A percentile compares a stretch with the other conserved stretches of the same genome.
Conservation (phyloP, 345 rosid genomes). For the Draba incana region DNA sequence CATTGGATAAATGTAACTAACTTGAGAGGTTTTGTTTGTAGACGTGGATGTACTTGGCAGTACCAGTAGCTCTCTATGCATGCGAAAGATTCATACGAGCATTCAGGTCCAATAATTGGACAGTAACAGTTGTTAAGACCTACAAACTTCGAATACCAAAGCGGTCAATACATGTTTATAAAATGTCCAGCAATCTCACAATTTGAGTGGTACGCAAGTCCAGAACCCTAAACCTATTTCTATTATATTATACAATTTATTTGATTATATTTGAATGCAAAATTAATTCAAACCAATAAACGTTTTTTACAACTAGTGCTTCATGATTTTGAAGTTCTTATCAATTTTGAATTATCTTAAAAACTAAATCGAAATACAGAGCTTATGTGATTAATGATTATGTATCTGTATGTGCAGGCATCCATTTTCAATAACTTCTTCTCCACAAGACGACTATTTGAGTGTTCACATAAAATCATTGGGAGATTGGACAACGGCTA, state of each 20-base stretch:
- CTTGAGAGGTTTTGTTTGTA: constrained; percentile 26
- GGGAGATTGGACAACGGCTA: constrained; percentile 87
- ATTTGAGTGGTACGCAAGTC: constrained; percentile 61
- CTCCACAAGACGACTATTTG: constrained; percentile 80
- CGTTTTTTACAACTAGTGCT: no score
- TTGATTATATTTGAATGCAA: neutral
- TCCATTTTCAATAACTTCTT: constrained; percentile 88
- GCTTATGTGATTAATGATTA: no score
- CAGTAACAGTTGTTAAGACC: constrained; percentile 63
- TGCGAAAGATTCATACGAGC: constrained; percentile 60
- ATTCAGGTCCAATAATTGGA: constrained; percentile 62
- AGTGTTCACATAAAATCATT: constrained; percentile 79
- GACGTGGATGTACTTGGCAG: constrained; percentile 78
- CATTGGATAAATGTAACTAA: constrained; percentile 3
- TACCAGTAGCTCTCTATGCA: constrained; percentile 57
- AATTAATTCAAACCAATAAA: no score
- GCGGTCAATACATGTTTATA: constrained; percentile 94
- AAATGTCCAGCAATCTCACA: constrained; percentile 75
- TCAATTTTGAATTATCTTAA: no score
- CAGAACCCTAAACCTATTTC: constrained; percentile 16
- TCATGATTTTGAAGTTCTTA: no score
- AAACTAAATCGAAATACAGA: no score
- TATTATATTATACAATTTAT: neutral
- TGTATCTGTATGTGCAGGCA: constrained; percentile 58
- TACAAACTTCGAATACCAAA: constrained; percentile 68